Base-by-base conservation (phyloP, 768 basidiomycete genomes). In the Leccinum subtestaceum region DNA sequence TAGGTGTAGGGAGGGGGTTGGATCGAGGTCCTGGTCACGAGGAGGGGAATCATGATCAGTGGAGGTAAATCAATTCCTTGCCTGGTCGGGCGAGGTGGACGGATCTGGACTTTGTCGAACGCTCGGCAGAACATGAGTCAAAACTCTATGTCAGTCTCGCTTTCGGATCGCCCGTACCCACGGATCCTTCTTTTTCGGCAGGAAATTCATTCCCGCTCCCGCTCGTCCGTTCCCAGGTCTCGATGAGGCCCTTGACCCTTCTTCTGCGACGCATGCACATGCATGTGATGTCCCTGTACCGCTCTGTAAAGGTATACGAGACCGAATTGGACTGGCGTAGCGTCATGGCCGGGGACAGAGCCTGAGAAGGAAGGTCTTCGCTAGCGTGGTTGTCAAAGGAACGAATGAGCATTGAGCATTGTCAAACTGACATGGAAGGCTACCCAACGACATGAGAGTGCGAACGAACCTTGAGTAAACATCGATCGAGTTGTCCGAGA, bases 381-480 rank as follows among this genome's bases (percentile, higher is more conserved):
- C 17, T 17, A 6, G 53, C 56, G 19, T 63, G 23, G 2, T 58
- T 56, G n/a, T 67, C 67, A 27, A 34, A 55, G 51, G 25, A 65
- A 50, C 7, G 59, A 51, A 0, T 56, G 59, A 13, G 78, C 58
- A 25, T 25, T 56, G 59, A 13, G 78, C 58, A 25, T 25, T 25
- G 25, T 75, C 69, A 1, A 71, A 25, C 74, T 8, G 77, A 78
- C 2, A 70, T 60, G 1, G 78, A 77, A 4, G 75, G 25, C 53
- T 69, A 19, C 61, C 60, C 61, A 73, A 75, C 25, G 25, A 25
- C 25, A 25, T 25, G 25, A 25, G 57, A 61, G 60, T n/a, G 50
- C 52, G 32, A 53, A 60, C 9, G 45, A 61, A 50, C 55, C 32
- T 57, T 15, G 59, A 25, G 64, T 54, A 69, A 52, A 32, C 47